phyloP scores from a whole-genome alignment of 345 rosid species.

The Cochlearia excelsa region DNA sequence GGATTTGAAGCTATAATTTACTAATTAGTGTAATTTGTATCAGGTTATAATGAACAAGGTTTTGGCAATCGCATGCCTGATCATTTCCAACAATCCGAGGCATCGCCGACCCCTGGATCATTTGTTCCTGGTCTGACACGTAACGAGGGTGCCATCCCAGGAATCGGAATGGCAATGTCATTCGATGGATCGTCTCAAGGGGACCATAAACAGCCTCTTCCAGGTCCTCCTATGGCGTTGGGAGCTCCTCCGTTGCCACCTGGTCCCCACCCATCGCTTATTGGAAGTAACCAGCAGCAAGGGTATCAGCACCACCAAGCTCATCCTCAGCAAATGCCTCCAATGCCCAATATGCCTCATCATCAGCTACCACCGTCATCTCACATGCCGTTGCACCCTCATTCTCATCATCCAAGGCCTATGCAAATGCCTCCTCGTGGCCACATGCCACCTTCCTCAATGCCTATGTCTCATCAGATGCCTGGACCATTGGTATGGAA shows the following conservation, averaged over 20 bases:
- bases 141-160: conserved; percentile 94
- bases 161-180: conserved; percentile 77
- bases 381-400: conserved; percentile 70
- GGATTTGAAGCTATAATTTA: conserved; percentile 13
- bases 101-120: conserved; percentile 75
- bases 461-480: conserved; percentile 53
- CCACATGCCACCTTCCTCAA: conserved; percentile 51
- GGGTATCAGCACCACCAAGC: conserved; percentile 79
- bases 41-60: conserved; percentile 87
- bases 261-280: conserved; percentile 96
- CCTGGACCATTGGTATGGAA: conserved; percentile 80
- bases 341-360: conserved; percentile 80
- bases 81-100: conserved; percentile 63
- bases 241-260: conserved; percentile 97
- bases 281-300: conserved; percentile 68
- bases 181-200: conserved; percentile 77
- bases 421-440: conserved; percentile 79
- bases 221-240: conserved; percentile 59
- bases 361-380: conserved; percentile 65
- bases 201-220: conserved; percentile 71
- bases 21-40: conserved; percentile 18
- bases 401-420: conserved; percentile 79
- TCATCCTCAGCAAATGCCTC: conserved; percentile 70
- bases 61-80: conserved; percentile 75
- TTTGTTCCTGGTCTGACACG: conserved; percentile 75